These are phyloP conservation scores for Rhodomyrtus psidioides DNA, from an alignment of 441 rosid species.

Conservation along the genomic window DNA sequence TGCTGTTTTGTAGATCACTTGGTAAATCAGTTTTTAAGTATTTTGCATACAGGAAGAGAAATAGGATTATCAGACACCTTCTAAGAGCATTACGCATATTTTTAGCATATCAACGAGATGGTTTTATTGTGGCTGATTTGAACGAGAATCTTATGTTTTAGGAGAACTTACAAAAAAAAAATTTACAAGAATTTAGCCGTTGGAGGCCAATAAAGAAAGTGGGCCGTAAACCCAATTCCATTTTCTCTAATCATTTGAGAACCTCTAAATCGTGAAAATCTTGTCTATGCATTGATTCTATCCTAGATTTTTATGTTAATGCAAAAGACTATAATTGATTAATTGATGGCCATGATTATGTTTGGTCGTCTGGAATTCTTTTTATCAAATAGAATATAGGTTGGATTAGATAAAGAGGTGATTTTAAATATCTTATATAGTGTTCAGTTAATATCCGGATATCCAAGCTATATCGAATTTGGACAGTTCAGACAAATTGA, in stretches of 20 bases:
- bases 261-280: no score
- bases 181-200: background rate
- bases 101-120: background rate
- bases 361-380: background rate
- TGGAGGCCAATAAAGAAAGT: background rate
- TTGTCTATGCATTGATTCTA: background rate
- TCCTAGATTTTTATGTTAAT: background rate
- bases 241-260: background rate
- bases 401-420: background rate
- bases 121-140: background rate
- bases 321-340: background rate
- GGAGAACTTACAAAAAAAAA: no score
- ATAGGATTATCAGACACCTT: background rate
- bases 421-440: background rate
- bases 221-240: background rate
- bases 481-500: background rate
- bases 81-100: background rate
- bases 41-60: background rate
- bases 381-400: no score
- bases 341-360: background rate
- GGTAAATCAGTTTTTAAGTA: background rate
- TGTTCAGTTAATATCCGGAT: background rate
- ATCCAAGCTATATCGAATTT: background rate
- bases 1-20: background rate
- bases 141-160: background rate